Conservation (phyloP, 805 yeast genomes). For the Limtongia smithiae region DNA sequence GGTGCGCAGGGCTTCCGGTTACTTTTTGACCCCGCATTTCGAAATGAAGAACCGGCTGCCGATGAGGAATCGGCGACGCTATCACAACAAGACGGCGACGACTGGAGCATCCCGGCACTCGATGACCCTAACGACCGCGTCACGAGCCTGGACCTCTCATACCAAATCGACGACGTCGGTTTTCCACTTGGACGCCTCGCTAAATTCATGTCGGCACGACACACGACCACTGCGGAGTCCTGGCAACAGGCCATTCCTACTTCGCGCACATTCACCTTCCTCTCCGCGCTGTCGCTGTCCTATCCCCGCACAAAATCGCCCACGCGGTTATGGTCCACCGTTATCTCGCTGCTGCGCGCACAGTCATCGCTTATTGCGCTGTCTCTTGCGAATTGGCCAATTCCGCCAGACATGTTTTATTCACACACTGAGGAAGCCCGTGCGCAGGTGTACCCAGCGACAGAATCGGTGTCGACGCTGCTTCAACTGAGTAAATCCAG, state of each 20-base stretch:
- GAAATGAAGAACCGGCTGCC: too few relatives aligned
- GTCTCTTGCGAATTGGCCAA: slow-evolving; percentile 28
- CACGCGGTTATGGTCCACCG: slow-evolving; percentile 23
- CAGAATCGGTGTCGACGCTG: slow-evolving; percentile 14
- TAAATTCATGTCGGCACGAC: slow-evolving; percentile 65
- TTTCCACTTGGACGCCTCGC: slow-evolving; percentile 9
- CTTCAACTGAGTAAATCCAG: slow-evolving; percentile 9
- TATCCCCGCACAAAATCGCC: slow-evolving; percentile 24
- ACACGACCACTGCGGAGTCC: slow-evolving; percentile 70
- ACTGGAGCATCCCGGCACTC: background rate
- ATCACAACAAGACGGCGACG: slow-evolving; percentile 3
- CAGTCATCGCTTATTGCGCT: slow-evolving; percentile 19
- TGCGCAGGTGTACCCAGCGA: slow-evolving; percentile 19
- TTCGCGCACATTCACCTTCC: slow-evolving; percentile 45
- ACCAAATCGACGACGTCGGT: slow-evolving; percentile 22
- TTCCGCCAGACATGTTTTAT: slow-evolving; percentile 28
- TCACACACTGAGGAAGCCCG: slow-evolving; percentile 12
- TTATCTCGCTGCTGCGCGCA: slow-evolving; percentile 16
- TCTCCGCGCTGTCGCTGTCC: slow-evolving; percentile 25
- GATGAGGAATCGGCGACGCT: background rate
- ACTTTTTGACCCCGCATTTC: slow-evolving; percentile 13
- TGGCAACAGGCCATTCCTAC: slow-evolving; percentile 82
- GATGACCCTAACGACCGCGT: slow-evolving; percentile 22
- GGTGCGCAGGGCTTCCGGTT: slow-evolving; percentile 14
- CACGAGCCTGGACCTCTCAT: slow-evolving; percentile 22